Base-by-base conservation (phyloP, 495 filamentous ascomycete genomes). In the Penicillium manginii region DNA sequence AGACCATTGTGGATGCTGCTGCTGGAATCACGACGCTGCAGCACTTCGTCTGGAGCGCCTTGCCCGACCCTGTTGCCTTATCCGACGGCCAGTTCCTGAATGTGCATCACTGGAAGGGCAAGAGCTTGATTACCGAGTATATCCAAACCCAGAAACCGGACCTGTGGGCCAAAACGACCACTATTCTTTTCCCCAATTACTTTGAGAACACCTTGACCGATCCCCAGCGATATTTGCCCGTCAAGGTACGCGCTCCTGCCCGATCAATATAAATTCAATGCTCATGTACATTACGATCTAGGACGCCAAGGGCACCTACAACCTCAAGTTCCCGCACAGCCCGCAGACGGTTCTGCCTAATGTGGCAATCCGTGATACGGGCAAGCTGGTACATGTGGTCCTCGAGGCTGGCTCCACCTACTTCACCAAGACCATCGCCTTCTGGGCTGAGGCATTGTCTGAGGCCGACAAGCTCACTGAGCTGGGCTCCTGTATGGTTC, bases 1-100 rank as follows among this genome's bases (percentile, higher is more conserved):
- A 79, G 57, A 78, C 81, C 55, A 79, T 86, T 26, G 81, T 79
- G 6, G 74, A 81, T 47, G 81, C 81, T 12, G 78, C 77, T 6
- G 51, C 58, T 21, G 18, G 18, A 1, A 50, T 22, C 0, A 12
- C 37, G 43, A 62, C 39, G 17, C 42, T 54, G 17, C 21, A 39
- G 59, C 58, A 55, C 19, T 29, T 60, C 15, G 14, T 60, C 14
- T 60, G 58, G 58, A 60, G 58, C 47, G 58, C 58, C 3, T 22
- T 60, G 2, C 58, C 58, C 1, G 58, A 60, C 26, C 58, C 58
- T 1, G 58, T 50, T 5, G 40, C 31, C 3, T 21, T 60, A 7
- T 60, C 58, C 2, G 52, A 31, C 26, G 58, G 58, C 39, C 0
- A 42, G 17, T 50, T 40, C 21, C 26, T 60, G 23, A 54, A 60